Base-by-base conservation (phyloP, 2,329 filamentous ascomycete species). In the Diaporthe capsici region DNA sequence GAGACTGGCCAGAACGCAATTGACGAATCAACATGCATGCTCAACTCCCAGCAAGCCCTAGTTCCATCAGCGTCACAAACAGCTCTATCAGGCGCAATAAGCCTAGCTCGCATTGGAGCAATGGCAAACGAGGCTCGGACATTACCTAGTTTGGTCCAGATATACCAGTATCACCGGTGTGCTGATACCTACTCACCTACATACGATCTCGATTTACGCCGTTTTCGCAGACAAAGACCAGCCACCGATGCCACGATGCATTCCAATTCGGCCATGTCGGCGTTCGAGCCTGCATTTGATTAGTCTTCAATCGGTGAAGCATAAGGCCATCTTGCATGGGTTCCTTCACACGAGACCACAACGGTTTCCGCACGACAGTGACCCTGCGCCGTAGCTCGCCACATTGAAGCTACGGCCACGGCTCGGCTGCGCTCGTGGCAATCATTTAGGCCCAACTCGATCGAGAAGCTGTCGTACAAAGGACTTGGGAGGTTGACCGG, bases 371-470 rank as follows among this genome's bases (percentile, higher is more conserved):
- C 28, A 68, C 63, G 10, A 25, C 44, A 49, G 44, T 34, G 17
- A n/a, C 42, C 42, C 17, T 49, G 25, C 42, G 9, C 61, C 61
- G 42, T 65, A 65, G 61, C 61, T 25, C 63, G 28, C 28, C 44
- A 39, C 28, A 37, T 37, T 51, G 44, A 31, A 49, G 47, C 44
- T 37, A n/a, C 63, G 31, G 63, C 28, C 44, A 51, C 63, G 44
- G 31, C 12, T 17, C 63, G 44, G 63, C 44, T 53, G 63, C 13
- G 44, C 44, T 39, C 31, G n/a, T 68, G 63, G 44, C n/a, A 20
- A 34, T 28, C 47, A 20, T 28, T 7, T 42, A 17, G 31, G 47
- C 44, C 44, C 31, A 53, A 37, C 6, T 25, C 22, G 22, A 42
- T 39, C 31, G 65, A 51, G 28, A 12, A 4, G 17, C n/a, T 2